Conservation (phyloP, 1,139 yeast species). For the Sugiyamaella sp. region DNA sequence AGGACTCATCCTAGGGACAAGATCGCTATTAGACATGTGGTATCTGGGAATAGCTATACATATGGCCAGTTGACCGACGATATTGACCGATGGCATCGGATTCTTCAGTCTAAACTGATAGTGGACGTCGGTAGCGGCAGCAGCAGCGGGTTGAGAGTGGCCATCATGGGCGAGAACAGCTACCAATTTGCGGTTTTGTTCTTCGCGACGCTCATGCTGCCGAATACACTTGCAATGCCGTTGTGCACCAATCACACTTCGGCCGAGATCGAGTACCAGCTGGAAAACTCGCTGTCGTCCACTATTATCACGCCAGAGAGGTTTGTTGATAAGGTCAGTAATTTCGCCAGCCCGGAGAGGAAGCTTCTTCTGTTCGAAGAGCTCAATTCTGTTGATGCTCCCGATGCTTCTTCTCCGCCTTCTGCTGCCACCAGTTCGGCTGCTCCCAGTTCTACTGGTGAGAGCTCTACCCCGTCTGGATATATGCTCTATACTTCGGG, state of each 20-base stretch:
- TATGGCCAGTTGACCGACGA: constrained; percentile 39
- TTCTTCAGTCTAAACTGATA: constrained; percentile 23
- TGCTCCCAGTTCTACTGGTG: background rate
- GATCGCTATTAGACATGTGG: constrained; percentile 40
- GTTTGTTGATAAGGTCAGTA: constrained; percentile 35
- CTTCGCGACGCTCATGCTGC: constrained; percentile 39
- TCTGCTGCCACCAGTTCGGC: background rate
- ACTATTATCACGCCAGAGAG: constrained; percentile 39
- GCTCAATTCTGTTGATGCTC: background rate
- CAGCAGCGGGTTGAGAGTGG: constrained; percentile 33
- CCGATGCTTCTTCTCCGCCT: background rate
- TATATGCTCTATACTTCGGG: constrained; percentile 46
- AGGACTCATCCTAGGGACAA: constrained; percentile 34
- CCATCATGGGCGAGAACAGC: constrained; percentile 44
- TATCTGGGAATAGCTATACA: constrained; percentile 40
- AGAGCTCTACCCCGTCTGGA: constrained; percentile 29
- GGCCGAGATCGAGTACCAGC: constrained; percentile 41
- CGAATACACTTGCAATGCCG: constrained; percentile 41
- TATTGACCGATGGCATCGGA: constrained; percentile 37
- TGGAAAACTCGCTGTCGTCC: constrained; percentile 38
- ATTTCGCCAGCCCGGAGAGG: constrained; percentile 23
- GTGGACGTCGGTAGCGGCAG: no score
- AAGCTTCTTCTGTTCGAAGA: constrained; percentile 12
- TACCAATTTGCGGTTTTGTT: constrained; percentile 40
- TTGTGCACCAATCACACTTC: constrained; percentile 43